Percentiles rank a stretch among this genome's conserved stretches.
These are phyloP conservation scores for Hypomyces perniciosus DNA, from an alignment of 2,329 filamentous ascomycete genomes.

Conservation along the genomic window DNA sequence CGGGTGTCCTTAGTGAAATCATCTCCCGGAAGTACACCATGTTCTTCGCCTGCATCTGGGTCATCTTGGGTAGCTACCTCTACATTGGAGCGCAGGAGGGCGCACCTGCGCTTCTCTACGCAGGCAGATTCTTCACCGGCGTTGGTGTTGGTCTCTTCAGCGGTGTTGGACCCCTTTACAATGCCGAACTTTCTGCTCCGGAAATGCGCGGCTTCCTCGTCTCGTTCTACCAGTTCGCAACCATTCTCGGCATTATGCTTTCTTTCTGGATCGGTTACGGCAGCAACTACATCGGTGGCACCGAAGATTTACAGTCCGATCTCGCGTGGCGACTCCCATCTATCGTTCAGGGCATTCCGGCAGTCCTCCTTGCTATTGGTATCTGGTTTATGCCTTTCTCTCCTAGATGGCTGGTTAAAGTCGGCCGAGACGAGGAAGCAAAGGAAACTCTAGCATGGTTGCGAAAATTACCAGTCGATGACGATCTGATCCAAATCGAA, in stretches of 20 bases:
- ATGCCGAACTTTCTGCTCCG: constrained; percentile 50
- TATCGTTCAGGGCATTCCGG: constrained; percentile 38
- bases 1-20: constrained; percentile 43
- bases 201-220: constrained; percentile 63
- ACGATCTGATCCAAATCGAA: constrained; percentile 66
- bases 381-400: constrained; percentile 78
- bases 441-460: constrained; percentile 51
- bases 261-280: constrained; percentile 43
- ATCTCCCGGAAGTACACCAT: constrained; percentile 48
- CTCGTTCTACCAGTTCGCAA: constrained; percentile 59
- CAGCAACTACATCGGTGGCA: constrained; percentile 43
- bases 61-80: constrained; percentile 39
- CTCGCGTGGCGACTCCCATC: constrained; percentile 40
- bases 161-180: constrained; percentile 41
- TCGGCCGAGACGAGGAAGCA: constrained; percentile 63
- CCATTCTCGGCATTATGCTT: constrained; percentile 50
- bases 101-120: constrained; percentile 38
- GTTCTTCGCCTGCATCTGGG: constrained; percentile 43
- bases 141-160: constrained; percentile 43
- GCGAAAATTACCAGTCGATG: constrained; percentile 53
- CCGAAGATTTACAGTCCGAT: constrained; percentile 36
- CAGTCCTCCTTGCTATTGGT: constrained; percentile 54
- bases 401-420: constrained; percentile 69
- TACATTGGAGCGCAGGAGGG: constrained; percentile 36
- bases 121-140: constrained; percentile 44